A percentile compares a stretch with the other conserved stretches of the same genome.
Evolutionary conservation across 2,329 filamentous ascomycete genomes (phyloP).

Genomic region (Sordariomycetes sp.): DNA sequence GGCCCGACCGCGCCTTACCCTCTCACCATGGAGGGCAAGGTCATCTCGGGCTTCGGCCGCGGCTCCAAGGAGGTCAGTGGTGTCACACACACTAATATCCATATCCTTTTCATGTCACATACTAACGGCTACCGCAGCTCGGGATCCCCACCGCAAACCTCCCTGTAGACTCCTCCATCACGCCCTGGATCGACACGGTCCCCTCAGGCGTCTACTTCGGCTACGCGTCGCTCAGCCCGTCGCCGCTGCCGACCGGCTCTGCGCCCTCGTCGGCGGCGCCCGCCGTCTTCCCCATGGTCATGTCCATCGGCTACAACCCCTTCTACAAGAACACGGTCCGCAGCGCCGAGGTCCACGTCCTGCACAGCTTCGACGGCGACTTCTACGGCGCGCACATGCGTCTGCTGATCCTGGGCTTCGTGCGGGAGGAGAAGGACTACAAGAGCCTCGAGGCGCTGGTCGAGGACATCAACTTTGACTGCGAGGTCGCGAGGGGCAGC

Average conservation of each 20-base stretch:
- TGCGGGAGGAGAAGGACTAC: constrained; percentile 86
- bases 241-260: constrained; percentile 57
- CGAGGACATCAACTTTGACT: constrained; percentile 82
- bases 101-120: not conserved
- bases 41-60: constrained; percentile 88
- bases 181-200: constrained; percentile 53
- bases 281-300: constrained; percentile 71
- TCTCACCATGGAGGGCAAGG: constrained; percentile 71
- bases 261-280: constrained; percentile 25
- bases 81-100: not conserved
- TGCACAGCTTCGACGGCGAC: constrained; percentile 67
- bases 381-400: constrained; percentile 82
- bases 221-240: constrained; percentile 66
- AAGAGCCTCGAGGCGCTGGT: constrained; percentile 73
- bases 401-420: constrained; percentile 74
- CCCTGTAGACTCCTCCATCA: constrained; percentile 54
- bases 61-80: constrained; percentile 75
- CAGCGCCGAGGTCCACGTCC: constrained; percentile 82
- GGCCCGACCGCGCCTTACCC: constrained; percentile 77
- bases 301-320: constrained; percentile 94
- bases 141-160: constrained; percentile 97
- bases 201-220: constrained; percentile 88
- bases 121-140: constrained; percentile 42
- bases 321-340: constrained; percentile 90
- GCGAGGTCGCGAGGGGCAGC: constrained; percentile 69